phyloP scores from a whole-genome alignment of 2,329 filamentous ascomycete species.

The Pestalotiopsis fici region DNA sequence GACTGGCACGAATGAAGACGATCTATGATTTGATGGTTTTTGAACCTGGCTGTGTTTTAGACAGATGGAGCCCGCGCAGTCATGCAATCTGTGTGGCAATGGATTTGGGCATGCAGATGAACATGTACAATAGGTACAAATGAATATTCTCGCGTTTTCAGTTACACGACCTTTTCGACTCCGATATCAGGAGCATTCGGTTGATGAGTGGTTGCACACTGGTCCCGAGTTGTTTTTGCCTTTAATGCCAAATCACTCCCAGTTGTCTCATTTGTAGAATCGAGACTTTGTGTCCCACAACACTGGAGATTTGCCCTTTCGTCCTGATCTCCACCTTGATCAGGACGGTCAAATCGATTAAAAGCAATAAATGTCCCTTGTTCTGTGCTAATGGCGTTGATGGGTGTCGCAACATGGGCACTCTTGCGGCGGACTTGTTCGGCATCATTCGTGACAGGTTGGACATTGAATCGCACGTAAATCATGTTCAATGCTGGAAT shows the following conservation, averaged over 20 bases:
- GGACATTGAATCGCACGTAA: conserved; percentile 38
- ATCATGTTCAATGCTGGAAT: conserved; percentile 43
- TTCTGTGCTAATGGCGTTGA: conserved; percentile 40
- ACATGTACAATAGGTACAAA: too few relatives aligned
- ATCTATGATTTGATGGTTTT: too few relatives aligned
- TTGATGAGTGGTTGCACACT: too few relatives aligned
- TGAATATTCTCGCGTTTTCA: too few relatives aligned
- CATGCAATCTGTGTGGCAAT: too few relatives aligned
- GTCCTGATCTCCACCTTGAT: background rate
- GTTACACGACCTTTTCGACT: too few relatives aligned
- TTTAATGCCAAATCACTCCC: background rate
- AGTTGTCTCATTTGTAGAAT: background rate
- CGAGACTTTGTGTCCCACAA: background rate
- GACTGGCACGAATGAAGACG: background rate
- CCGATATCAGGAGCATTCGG: too few relatives aligned
- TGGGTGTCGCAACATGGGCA: conserved; percentile 34
- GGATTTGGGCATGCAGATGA: too few relatives aligned
- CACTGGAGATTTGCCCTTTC: background rate
- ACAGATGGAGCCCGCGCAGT: too few relatives aligned
- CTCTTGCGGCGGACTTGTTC: conserved; percentile 38
- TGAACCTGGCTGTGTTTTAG: too few relatives aligned
- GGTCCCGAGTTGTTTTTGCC: too few relatives aligned
- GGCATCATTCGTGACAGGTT: conserved; percentile 44
- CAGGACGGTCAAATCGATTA: conserved; percentile 41
- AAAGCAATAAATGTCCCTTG: conserved; percentile 42